A percentile compares a stretch with the other conserved stretches of the same genome.
phyloP scores from a whole-genome alignment of 352 stramenopile species.

The Pythium angustatum region DNA sequence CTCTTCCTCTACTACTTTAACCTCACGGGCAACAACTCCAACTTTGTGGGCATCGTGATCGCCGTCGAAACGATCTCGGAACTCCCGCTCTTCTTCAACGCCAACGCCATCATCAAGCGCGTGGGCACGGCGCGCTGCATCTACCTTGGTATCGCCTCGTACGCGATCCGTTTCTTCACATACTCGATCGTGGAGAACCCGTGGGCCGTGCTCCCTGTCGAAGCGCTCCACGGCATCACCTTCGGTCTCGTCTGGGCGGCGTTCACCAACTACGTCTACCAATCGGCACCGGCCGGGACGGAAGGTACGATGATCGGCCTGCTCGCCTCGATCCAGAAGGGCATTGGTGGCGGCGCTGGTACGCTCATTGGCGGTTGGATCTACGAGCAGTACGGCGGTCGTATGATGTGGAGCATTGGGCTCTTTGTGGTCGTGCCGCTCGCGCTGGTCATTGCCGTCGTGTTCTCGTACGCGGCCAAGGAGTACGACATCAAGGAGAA shows the following conservation, averaged over 20 bases:
- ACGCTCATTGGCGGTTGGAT: slow-evolving; percentile 72
- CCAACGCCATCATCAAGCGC: slow-evolving; percentile 64
- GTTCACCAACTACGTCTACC: slow-evolving; percentile 80
- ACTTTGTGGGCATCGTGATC: slow-evolving; percentile 71
- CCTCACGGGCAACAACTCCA: slow-evolving; percentile 58
- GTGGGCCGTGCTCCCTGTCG: slow-evolving; percentile 64
- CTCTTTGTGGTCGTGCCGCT: slow-evolving; percentile 51
- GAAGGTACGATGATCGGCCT: slow-evolving; percentile 76
- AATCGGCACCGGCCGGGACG: slow-evolving; percentile 55
- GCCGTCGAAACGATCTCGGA: slow-evolving; percentile 68
- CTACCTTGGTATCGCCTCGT: slow-evolving; percentile 52
- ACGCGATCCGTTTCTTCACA: slow-evolving; percentile 56
- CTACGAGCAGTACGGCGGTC: slow-evolving; percentile 60
- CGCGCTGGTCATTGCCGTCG: slow-evolving; percentile 40
- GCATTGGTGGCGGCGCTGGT: slow-evolving; percentile 56
- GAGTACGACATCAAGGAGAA: slow-evolving; percentile 12
- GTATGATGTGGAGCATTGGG: slow-evolving; percentile 63
- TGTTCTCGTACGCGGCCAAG: slow-evolving; percentile 51
- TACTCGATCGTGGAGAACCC: slow-evolving; percentile 68
- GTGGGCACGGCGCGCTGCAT: slow-evolving; percentile 56
- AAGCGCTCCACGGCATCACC: slow-evolving; percentile 68
- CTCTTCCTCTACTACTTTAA: slow-evolving; percentile 77
- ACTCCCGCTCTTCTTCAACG: slow-evolving; percentile 75
- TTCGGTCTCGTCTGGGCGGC: slow-evolving; percentile 73
- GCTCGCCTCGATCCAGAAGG: slow-evolving; percentile 65